phyloP scores from a whole-genome alignment of 192 early-diverging fungal species.

The Mortierella hygrophila region DNA sequence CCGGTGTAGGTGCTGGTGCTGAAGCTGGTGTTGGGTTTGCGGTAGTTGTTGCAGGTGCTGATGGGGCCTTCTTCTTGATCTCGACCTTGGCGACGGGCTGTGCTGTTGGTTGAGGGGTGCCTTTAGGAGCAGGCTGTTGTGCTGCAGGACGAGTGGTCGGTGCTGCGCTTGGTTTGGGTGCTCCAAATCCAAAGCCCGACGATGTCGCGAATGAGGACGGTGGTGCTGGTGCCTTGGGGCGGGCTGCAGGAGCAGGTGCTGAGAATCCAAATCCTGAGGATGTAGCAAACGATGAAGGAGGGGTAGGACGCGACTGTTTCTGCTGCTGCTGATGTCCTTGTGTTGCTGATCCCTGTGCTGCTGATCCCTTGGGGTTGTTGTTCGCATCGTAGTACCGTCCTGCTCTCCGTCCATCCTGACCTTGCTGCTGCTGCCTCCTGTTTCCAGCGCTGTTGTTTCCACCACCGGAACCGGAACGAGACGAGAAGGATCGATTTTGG shows the following conservation, averaged over 20 bases:
- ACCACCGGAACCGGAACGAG: not conserved
- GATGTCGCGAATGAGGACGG: constrained; percentile 42
- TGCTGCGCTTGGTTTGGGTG: constrained; percentile 18
- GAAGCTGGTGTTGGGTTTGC: not conserved
- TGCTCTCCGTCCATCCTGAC: constrained; percentile 18
- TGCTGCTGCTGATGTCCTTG: not conserved
- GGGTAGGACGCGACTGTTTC: constrained; percentile 25
- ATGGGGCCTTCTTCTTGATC: not conserved
- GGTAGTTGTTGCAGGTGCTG: not conserved
- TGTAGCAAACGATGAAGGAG: constrained; percentile 19
- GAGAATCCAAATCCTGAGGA: constrained; percentile 8
- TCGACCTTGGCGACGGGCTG: not conserved
- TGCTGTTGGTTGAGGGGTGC: not conserved
- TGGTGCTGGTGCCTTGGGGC: not conserved
- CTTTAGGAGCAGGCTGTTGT: not conserved
- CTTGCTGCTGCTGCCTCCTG: not conserved
- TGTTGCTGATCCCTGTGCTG: no score
- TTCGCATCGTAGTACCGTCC: constrained; percentile 30
- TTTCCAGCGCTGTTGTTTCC: not conserved
- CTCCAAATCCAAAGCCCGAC: constrained; percentile 24
- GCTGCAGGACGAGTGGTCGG: not conserved
- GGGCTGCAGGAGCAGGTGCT: constrained; percentile 6
- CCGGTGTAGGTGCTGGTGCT: not conserved
- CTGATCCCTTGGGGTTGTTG: not conserved
- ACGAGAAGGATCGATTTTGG: constrained; percentile 19